phyloP scores from a whole-genome alignment of 176 grass and related monocot species.

The Tillandsia leiboldiana region DNA sequence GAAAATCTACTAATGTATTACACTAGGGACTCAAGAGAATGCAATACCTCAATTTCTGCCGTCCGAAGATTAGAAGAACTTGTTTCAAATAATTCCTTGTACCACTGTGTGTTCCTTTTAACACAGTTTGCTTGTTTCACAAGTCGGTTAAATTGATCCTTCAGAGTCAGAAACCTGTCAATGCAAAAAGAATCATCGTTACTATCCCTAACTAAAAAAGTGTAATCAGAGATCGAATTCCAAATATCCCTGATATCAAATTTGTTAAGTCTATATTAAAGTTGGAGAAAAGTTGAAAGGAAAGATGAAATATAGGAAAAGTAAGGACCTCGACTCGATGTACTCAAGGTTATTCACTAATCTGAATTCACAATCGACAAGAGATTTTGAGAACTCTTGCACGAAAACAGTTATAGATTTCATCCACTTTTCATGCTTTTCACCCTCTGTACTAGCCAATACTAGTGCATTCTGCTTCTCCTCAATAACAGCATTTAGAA shows the following conservation, averaged over 20 bases:
- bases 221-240: not conserved
- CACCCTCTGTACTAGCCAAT: not conserved
- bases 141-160: constrained; percentile 23
- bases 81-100: constrained; percentile 26
- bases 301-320: constrained; percentile 5
- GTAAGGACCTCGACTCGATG: constrained; percentile 27
- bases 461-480: not conserved
- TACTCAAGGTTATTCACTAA: constrained; percentile 27
- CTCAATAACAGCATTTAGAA: not conserved
- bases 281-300: not conserved
- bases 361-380: constrained; percentile 18
- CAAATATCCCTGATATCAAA: not conserved
- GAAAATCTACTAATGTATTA: not conserved
- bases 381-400: constrained; percentile 11
- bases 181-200: not conserved
- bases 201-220: constrained; percentile 2
- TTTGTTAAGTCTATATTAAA: not conserved
- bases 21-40: not conserved
- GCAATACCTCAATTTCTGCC: constrained; percentile 29
- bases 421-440: constrained; percentile 15
- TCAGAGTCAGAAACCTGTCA: constrained; percentile 25
- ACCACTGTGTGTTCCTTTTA: constrained; percentile 23
- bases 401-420: constrained; percentile 18
- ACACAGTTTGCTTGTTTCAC: constrained; percentile 24
- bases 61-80: constrained; percentile 24